phyloP scores from a whole-genome alignment of 2,329 filamentous ascomycete genomes.

The Talaromyces amestolkiae region DNA sequence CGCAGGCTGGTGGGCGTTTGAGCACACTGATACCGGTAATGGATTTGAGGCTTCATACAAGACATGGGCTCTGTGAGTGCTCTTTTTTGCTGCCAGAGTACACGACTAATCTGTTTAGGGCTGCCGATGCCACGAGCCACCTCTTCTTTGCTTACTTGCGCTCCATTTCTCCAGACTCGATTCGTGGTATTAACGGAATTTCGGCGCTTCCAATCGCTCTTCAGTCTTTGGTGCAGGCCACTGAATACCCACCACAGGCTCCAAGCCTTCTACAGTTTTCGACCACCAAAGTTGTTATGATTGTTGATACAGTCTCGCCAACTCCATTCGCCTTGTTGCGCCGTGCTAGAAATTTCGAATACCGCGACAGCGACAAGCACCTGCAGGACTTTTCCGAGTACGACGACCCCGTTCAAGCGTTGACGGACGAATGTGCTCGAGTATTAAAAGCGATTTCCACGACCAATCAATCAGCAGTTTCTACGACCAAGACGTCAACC shows the following conservation, averaged over 20 bases:
- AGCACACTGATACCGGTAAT: slow-evolving; percentile 78
- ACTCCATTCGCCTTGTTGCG: slow-evolving; percentile 89
- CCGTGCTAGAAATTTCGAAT: slow-evolving; percentile 91
- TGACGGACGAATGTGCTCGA: slow-evolving; percentile 91
- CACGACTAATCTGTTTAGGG: slow-evolving; percentile 51
- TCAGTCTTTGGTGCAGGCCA: slow-evolving; percentile 85
- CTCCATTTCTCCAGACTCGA: slow-evolving; percentile 76
- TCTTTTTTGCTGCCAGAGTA: slow-evolving; percentile 19
- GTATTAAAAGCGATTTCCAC: slow-evolving; percentile 86
- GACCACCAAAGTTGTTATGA: slow-evolving; percentile 92
- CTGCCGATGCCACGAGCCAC: slow-evolving; percentile 93
- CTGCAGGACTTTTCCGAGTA: slow-evolving; percentile 82
- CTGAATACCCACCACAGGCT: slow-evolving; percentile 84
- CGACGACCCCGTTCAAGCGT: slow-evolving; percentile 79
- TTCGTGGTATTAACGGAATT: slow-evolving; percentile 70
- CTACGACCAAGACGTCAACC: slow-evolving; percentile 67
- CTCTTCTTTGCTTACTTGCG: slow-evolving; percentile 96
- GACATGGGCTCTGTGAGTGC: slow-evolving; percentile 71
- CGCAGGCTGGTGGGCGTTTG: slow-evolving; percentile 98
- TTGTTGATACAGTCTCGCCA: slow-evolving; percentile 90
- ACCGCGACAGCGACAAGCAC: slow-evolving; percentile 81
- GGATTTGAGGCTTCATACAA: slow-evolving; percentile 95
- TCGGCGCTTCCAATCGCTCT: slow-evolving; percentile 84
- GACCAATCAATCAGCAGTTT: slow-evolving; percentile 78
- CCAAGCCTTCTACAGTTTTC: slow-evolving; percentile 73